Base-by-base conservation (phyloP, 23 red algal genomes). In the Pyropia yezoensis region DNA sequence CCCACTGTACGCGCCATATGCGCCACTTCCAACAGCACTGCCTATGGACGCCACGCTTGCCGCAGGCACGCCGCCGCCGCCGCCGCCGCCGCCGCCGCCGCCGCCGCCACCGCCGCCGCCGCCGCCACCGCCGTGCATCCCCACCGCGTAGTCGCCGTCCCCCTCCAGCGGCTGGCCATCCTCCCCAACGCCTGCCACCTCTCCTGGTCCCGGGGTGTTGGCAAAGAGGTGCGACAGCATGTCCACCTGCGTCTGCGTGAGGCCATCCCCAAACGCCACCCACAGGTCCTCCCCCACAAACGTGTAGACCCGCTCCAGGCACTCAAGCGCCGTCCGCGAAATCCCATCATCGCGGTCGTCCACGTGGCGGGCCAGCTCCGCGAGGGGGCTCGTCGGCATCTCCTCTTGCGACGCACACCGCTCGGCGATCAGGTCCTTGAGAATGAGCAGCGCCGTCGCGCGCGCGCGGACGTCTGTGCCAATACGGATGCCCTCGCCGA, bases 271-370 rank as follows among this genome's bases (percentile, higher is more conserved):
- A 62, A 87, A 57, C 18, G 76, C 50, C 18, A 59, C 53, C 82
- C 82, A 87, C 23, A 87, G 33, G 50, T 87, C 82, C 45, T 75
- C 61, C 14, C 82, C 82, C n/a, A 87, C 70, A 62, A 62, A 64
- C 54, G 70, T 72, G 63, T 76, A 72, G 4, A 72, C 82, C 21
- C 69, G 34, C 33, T 87, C 82, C 14, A 87, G 55, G 54, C 82
- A 87, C 18, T 59, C 71, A 11, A 72, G 71, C 5, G 82, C 82
- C 5, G 82, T 72, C 20, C 82, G 59, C 17, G 71, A 70, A 12
- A 72, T 72, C 7, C 70, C 82, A 16, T 87, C 82, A 47, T 87
- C 82, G 7, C 70, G 59, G 62, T 72, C 71, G 18, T 65, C 57
- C 20, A 65, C 82, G 26, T 76, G 59, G 2, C 57, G 61, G 60